Percentiles rank a stretch among this genome's conserved stretches.
Conservation (phyloP, 768 basidiomycete genomes). For the Pholiota conissans region DNA sequence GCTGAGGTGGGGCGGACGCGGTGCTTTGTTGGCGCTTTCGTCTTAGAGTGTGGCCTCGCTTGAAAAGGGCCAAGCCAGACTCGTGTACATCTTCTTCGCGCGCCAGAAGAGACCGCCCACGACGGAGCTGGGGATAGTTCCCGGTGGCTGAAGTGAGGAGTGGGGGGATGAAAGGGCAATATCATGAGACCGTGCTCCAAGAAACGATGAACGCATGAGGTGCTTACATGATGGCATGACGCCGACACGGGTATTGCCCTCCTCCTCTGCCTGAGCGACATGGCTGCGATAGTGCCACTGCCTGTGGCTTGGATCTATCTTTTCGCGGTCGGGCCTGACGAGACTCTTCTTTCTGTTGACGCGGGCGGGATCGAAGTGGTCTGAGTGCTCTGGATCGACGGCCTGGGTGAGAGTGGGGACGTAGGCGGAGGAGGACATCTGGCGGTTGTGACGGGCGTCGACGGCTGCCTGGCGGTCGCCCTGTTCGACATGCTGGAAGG, state of each 20-base stretch:
- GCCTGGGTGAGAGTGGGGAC: conserved; percentile 27
- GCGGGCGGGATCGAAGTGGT: conserved; percentile 45
- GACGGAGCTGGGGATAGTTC: conserved; percentile 75
- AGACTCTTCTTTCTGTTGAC: conserved; percentile 88
- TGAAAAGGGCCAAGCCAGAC: conserved; percentile 91
- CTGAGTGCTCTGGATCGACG: conserved; percentile 41
- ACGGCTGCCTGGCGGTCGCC: conserved; percentile 65
- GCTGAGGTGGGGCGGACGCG: conserved; percentile 34
- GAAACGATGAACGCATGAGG: conserved; percentile 9
- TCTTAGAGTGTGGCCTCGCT: conserved; percentile 77
- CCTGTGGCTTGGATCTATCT: conserved; percentile 92
- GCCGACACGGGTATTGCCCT: conserved; percentile 62
- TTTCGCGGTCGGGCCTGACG: conserved; percentile 90
- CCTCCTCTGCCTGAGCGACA: conserved; percentile 75
- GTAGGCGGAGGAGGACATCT: conserved; percentile 47
- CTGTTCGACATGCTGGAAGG: conserved; percentile 68
- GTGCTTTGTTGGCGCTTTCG: conserved; percentile 58
- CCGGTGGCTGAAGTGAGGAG: conserved; percentile 59
- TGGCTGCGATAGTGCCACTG: conserved; percentile 93
- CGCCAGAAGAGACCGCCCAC: conserved; percentile 87
- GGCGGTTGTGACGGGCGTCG: conserved; percentile 50
- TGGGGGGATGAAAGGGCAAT: conserved; percentile 9
- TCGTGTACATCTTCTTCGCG: conserved; percentile 91
- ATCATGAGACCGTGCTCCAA: conserved; percentile 7
- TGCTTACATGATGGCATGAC: conserved; percentile 82